Percentiles rank a stretch among this genome's conserved stretches.
Conservation (phyloP, 108 stramenopile genomes). For the Stephanodiscus triporus region DNA sequence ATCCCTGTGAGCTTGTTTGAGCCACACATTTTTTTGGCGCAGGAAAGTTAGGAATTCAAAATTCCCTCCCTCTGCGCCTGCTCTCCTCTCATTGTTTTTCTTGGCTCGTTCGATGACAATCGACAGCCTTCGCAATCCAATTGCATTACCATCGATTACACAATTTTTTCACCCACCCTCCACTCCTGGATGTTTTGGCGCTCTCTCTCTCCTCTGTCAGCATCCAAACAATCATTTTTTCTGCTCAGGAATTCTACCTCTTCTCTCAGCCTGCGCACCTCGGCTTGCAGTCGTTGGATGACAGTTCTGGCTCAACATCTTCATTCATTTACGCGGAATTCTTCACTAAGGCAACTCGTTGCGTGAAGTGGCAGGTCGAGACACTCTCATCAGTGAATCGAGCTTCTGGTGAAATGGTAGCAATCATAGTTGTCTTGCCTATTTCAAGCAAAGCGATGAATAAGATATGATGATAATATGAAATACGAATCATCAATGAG, state of each 20-base stretch:
- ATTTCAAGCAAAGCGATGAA: neutral
- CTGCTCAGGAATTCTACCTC: constrained; percentile 80
- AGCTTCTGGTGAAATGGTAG: constrained; percentile 74
- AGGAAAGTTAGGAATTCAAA: too few species aligned
- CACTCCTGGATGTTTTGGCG: too few species aligned
- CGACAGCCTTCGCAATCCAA: too few species aligned
- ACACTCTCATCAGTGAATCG: constrained; percentile 79
- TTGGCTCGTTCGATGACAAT: too few species aligned
- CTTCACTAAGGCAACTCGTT: constrained; percentile 77
- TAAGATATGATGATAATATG: neutral
- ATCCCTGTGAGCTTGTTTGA: too few species aligned
- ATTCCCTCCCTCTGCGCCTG: too few species aligned
- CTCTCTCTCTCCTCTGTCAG: too few species aligned
- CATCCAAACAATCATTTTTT: constrained; percentile 69
- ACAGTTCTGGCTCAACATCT: constrained; percentile 72
- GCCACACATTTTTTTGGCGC: too few species aligned
- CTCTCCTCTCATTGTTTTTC: too few species aligned
- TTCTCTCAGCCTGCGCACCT: constrained; percentile 57
- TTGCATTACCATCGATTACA: too few species aligned
- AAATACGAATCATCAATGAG: constrained; percentile 1
- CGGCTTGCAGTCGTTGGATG: constrained; percentile 75
- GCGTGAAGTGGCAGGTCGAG: constrained; percentile 83
- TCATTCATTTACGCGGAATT: constrained; percentile 68
- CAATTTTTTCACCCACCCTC: too few species aligned
- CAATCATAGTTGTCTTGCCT: constrained; percentile 82